phyloP scores from a whole-genome alignment of 768 basidiomycete species.

The Macrolepiota dolichaula region DNA sequence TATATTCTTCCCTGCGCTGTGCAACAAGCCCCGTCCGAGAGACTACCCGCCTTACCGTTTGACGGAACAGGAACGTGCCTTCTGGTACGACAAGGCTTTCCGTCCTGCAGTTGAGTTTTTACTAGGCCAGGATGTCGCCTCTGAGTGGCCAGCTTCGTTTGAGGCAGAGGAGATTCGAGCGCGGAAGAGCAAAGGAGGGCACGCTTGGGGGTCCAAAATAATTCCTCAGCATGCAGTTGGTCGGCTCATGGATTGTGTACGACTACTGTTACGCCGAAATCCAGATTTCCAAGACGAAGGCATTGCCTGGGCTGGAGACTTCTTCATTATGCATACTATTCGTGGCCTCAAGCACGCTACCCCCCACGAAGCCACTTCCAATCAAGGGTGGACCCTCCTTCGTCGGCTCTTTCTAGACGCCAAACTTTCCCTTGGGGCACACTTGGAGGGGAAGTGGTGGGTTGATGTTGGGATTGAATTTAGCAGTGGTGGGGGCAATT shows the following conservation, averaged over 20 bases:
- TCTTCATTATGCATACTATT: slow-evolving; percentile 13
- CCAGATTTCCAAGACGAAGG: neutral
- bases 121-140: neutral
- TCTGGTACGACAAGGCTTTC: slow-evolving; percentile 22
- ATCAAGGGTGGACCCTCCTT: neutral
- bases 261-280: neutral
- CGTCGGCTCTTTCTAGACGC: neutral
- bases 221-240: slow-evolving; percentile 11
- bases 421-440: neutral
- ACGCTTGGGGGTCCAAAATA: slow-evolving; percentile 17
- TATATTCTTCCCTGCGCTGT: slow-evolving; percentile 25
- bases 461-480: slow-evolving; percentile 22
- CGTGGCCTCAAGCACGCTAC: slow-evolving; percentile 12
- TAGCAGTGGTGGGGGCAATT: neutral
- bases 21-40: neutral
- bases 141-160: slow-evolving; percentile 24
- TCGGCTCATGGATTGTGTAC: neutral
- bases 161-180: slow-evolving; percentile 20
- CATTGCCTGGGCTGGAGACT: neutral
- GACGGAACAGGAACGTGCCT: slow-evolving; percentile 1
- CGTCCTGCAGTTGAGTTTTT: slow-evolving; percentile 19
- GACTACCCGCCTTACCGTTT: neutral
- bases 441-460: slow-evolving; percentile 14
- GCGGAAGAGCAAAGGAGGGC: slow-evolving; percentile 12
- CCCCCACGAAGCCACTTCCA: neutral